A percentile compares a stretch with the other conserved stretches of the same genome.
phyloP scores from a whole-genome alignment of 495 filamentous ascomycete genomes.

The Apodospora peruviana region DNA sequence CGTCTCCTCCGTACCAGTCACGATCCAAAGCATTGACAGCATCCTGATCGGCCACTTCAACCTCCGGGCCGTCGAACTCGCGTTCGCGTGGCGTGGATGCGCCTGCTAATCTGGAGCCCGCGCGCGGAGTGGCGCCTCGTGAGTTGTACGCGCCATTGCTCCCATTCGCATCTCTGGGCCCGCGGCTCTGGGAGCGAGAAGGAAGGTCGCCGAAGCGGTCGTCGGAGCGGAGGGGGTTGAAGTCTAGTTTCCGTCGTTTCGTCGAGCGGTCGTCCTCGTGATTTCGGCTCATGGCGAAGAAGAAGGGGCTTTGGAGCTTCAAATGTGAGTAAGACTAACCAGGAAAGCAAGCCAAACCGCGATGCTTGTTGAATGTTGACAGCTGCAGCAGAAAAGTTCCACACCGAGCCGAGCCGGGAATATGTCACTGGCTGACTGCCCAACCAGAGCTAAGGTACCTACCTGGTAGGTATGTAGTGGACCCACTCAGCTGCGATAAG shows the following conservation, averaged over 20 bases:
- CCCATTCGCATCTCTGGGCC: conserved; percentile 14
- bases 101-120: conserved; percentile 29
- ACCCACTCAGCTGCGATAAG: conserved; percentile 25
- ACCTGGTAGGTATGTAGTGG: no score
- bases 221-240: conserved; percentile 48
- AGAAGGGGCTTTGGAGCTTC: neutral
- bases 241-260: conserved; percentile 59
- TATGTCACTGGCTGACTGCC: no score
- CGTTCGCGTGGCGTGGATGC: conserved; percentile 44
- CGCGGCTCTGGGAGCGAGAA: conserved; percentile 25
- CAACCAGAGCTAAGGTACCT: no score
- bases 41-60: conserved; percentile 39
- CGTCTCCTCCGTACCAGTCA: conserved; percentile 81
- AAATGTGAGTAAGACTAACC: no score
- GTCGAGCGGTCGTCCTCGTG: conserved; percentile 46
- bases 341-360: no score
- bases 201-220: conserved; percentile 55
- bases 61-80: conserved; percentile 50
- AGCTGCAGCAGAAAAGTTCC: no score
- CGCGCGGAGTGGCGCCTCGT: conserved; percentile 44
- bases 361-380: no score
- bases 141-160: conserved; percentile 32
- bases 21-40: conserved; percentile 65
- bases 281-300: conserved; percentile 21
- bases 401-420: no score